These are phyloP conservation scores for Brassica nigra DNA, from an alignment of 345 rosid genomes.

Conservation along the genomic window DNA sequence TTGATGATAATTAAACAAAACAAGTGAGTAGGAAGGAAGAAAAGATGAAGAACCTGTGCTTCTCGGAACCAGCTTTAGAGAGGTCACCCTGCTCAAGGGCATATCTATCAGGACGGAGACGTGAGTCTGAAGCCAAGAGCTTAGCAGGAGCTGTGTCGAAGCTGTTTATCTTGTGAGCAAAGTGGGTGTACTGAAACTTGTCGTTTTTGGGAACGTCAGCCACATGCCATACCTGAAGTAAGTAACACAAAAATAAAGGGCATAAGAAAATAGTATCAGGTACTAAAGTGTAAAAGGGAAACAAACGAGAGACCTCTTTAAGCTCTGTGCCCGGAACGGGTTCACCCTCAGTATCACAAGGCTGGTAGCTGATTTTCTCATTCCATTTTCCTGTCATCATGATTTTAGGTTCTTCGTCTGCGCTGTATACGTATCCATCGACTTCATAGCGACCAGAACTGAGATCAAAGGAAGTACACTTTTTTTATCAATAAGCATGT, in stretches of 20 bases:
- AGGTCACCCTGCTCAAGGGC: constrained; percentile 79
- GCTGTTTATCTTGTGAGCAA: constrained; percentile 84
- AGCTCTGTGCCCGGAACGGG: constrained; percentile 70
- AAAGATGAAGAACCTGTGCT: constrained; percentile 57
- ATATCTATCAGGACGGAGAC: constrained; percentile 77
- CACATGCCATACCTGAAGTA: constrained; percentile 72
- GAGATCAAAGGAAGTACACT: constrained; percentile 29
- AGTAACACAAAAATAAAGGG: not conserved
- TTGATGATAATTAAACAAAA: not conserved
- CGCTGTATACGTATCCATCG: constrained; percentile 79
- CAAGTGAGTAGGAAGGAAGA: not conserved
- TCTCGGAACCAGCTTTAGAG: constrained; percentile 68
- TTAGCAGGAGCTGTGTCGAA: constrained; percentile 76
- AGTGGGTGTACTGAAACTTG: constrained; percentile 68
- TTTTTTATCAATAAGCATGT: not conserved
- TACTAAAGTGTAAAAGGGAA: not conserved
- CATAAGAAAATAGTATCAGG: constrained; percentile 1
- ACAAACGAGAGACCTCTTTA: constrained; percentile 51
- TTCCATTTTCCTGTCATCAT: constrained; percentile 90
- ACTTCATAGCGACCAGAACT: constrained; percentile 89
- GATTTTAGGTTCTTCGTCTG: constrained; percentile 74
- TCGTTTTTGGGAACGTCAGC: constrained; percentile 77
- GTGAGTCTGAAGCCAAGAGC: constrained; percentile 79
- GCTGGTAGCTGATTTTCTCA: constrained; percentile 76
- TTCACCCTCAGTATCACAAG: constrained; percentile 80